Percentiles rank a stretch among this genome's conserved stretches.
Evolutionary conservation across 108 stramenopile species (phyloP).

Genomic region (Pinguiococcus pyrenoidosus): DNA sequence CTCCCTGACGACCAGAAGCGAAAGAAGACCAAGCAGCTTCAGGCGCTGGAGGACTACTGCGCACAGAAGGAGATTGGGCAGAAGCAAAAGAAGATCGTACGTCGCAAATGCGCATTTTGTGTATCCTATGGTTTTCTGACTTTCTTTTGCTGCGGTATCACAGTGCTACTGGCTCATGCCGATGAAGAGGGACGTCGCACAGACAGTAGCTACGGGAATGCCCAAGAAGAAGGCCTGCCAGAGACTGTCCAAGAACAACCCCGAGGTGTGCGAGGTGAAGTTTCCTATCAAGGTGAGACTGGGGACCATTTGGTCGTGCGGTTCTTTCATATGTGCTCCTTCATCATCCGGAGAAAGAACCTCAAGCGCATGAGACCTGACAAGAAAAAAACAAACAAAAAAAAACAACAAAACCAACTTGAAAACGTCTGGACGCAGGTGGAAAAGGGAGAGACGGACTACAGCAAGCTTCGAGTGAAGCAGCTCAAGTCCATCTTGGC

Average conservation of each 20-base stretch:
- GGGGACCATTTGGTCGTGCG: too few species aligned
- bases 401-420: neutral
- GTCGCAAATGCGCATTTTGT: neutral
- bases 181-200: slow-evolving; percentile 85
- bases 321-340: too few species aligned
- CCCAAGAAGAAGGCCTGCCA: slow-evolving; percentile 79
- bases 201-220: slow-evolving; percentile 85
- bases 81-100: slow-evolving; percentile 72
- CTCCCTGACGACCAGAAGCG: slow-evolving; percentile 20
- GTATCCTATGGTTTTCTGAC: neutral
- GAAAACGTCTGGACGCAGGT: slow-evolving; percentile 9
- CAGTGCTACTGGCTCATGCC: slow-evolving; percentile 91
- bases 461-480: slow-evolving; percentile 87
- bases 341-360: too few species aligned
- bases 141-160: too few species aligned
- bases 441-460: slow-evolving; percentile 58
- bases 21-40: slow-evolving; percentile 34
- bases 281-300: slow-evolving; percentile 14
- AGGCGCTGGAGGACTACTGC: slow-evolving; percentile 31
- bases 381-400: too few species aligned
- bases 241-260: slow-evolving; percentile 81
- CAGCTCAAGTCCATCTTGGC: slow-evolving; percentile 84
- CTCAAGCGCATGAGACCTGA: too few species aligned
- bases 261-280: slow-evolving; percentile 57
- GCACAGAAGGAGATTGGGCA: slow-evolving; percentile 16